Evolutionary conservation across 148 eudicot genomes (phyloP).

Genomic region (Amaranthus palmeri): DNA sequence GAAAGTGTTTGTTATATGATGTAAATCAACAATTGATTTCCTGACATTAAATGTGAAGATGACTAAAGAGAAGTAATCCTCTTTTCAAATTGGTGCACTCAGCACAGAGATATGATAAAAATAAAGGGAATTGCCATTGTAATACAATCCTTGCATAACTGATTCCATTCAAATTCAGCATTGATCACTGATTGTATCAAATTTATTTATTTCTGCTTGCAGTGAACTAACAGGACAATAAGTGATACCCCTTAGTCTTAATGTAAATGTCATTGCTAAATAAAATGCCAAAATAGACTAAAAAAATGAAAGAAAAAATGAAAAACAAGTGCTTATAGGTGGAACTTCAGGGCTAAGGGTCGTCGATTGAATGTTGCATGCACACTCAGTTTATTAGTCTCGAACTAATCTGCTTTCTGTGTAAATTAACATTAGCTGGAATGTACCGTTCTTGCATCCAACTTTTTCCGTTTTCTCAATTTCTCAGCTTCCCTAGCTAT

Average conservation of each 20-base stretch:
- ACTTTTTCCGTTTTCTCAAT: constrained; percentile 37
- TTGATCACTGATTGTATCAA: neutral
- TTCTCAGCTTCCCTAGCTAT: constrained; percentile 90
- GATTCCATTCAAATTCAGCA: constrained; percentile 1
- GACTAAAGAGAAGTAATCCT: neutral
- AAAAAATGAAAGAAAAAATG: neutral
- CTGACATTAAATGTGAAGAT: neutral
- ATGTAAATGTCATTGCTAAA: neutral
- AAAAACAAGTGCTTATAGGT: constrained; percentile 15
- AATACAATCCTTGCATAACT: neutral
- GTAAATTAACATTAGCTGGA: constrained; percentile 37
- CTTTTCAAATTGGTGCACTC: neutral
- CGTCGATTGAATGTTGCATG: constrained; percentile 2
- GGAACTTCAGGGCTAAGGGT: constrained; percentile 14
- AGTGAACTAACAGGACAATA: neutral
- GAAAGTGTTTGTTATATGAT: too few relatives aligned
- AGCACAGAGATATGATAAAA: neutral
- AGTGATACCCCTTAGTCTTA: neutral
- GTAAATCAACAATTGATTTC: neutral
- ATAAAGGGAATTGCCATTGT: constrained; percentile 6
- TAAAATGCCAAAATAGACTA: neutral
- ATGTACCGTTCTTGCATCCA: constrained; percentile 36
- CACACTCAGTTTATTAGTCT: constrained; percentile 11
- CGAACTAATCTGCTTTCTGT: constrained; percentile 18
- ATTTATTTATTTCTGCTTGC: neutral